phyloP scores from a whole-genome alignment of 2,329 filamentous ascomycete genomes.

The Elsinoe australis region DNA sequence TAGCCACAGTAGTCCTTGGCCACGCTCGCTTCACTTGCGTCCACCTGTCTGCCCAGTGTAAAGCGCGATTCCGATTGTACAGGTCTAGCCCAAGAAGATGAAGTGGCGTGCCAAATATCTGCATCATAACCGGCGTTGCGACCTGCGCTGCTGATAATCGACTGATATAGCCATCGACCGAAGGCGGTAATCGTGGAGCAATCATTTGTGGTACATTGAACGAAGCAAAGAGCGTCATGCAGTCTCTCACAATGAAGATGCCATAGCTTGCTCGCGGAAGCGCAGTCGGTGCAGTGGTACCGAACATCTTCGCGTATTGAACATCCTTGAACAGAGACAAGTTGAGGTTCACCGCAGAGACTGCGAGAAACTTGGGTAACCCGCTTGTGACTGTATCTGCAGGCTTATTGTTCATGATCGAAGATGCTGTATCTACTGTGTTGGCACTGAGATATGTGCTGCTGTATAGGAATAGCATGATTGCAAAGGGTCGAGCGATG shows the following conservation, averaged over 20 bases:
- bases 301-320: slow-evolving; percentile 22
- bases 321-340: slow-evolving; percentile 23
- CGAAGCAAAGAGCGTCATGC: slow-evolving; percentile 22
- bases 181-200: slow-evolving; percentile 20
- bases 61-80: slow-evolving; percentile 19
- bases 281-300: slow-evolving; percentile 17
- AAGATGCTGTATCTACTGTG: slow-evolving; percentile 20
- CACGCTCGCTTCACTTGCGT: slow-evolving; percentile 19
- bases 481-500: slow-evolving; percentile 20
- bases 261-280: slow-evolving; percentile 21
- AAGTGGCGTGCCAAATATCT: slow-evolving; percentile 22
- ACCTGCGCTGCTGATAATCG: slow-evolving; percentile 21
- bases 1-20: slow-evolving; percentile 20
- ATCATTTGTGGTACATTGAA: slow-evolving; percentile 22
- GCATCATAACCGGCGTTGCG: slow-evolving; percentile 20
- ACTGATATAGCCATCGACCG: slow-evolving; percentile 19
- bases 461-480: slow-evolving; percentile 23
- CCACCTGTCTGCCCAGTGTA: slow-evolving; percentile 17
- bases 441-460: slow-evolving; percentile 24
- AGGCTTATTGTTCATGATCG: slow-evolving; percentile 17
- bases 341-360: slow-evolving; percentile 21
- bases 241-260: slow-evolving; percentile 22
- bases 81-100: slow-evolving; percentile 23
- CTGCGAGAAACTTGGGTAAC: slow-evolving; percentile 21
- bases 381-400: slow-evolving; percentile 19